Base-by-base conservation (phyloP, 768 basidiomycete species). In the Naganishia vishniacii region DNA sequence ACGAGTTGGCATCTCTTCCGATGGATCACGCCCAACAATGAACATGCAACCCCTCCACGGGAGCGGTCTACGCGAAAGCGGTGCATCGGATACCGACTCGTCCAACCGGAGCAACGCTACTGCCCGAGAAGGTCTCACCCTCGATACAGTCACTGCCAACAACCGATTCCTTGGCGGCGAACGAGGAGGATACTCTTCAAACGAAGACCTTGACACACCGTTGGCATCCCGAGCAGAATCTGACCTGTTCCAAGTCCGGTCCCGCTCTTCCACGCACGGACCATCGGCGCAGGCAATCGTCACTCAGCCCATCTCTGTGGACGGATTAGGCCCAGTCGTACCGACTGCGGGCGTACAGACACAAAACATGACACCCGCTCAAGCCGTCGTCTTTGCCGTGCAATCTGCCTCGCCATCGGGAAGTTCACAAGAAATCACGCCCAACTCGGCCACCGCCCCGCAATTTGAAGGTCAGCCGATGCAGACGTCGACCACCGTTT, bases 231-330 rank as follows among this genome's bases (percentile, higher is more conserved):
- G 18, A 34, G 18, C 16, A 12, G 53, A 56, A 56, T 31, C 53
- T 20, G 53, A 56, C 23, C 34, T 56, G 23, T 56, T 56, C 23
- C 53, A 56, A 41, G 53, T 56, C 23, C 32, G 53, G 23, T 56
- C 53, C 9, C 28, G 53, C 20, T 37, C 32, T 20, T 56, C 53
- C 5, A 40, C 32, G 37, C 53, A 56, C 32, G 53, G 53, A 16
- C 53, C 53, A 23, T 40, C 53, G 3, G 53, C 53, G 37, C 53
- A 56, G 28, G 32, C 53, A 20, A 56, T 56, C 37, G 20, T 56
- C 23, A 56, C 53, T 23, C 53, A 56, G 37, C 53, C 53, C 37
- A 56, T 56, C 37, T 23, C 53, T 2, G 53, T 56, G 4, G 53
- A 56, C 18, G 53, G 53, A 25, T 18, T 56, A 26, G 53, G 53